phyloP scores from a whole-genome alignment of 2,329 filamentous ascomycete species.

The Aspergillus piperis region DNA sequence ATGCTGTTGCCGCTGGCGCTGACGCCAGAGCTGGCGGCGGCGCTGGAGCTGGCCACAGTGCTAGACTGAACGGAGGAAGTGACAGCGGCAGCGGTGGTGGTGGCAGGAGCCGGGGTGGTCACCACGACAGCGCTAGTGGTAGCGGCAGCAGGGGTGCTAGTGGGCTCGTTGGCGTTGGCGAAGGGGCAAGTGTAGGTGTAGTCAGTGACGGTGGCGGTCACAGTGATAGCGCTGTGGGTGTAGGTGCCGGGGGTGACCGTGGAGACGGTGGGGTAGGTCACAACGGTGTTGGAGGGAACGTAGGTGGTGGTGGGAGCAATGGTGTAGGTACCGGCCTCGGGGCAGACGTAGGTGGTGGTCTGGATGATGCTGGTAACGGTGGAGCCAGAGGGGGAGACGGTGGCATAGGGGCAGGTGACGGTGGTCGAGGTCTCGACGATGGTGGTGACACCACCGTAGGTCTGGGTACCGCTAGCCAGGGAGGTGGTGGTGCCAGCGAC shows the following conservation, averaged over 20 bases:
- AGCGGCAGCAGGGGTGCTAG: constrained; percentile 32
- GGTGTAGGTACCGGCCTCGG: constrained; percentile 72
- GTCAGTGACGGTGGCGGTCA: constrained; percentile 69
- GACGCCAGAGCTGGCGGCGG: constrained; percentile 25
- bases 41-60: constrained; percentile 21
- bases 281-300: constrained; percentile 54
- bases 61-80: constrained; percentile 18
- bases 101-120: constrained; percentile 27
- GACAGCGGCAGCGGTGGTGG: constrained; percentile 21
- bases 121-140: constrained; percentile 24
- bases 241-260: constrained; percentile 71
- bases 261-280: constrained; percentile 66
- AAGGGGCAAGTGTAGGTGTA: constrained; percentile 72
- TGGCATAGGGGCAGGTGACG: constrained; percentile 69
- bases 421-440: constrained; percentile 67
- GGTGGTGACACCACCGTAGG: constrained; percentile 71
- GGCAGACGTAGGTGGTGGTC: constrained; percentile 73
- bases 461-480: constrained; percentile 66
- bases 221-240: constrained; percentile 65
- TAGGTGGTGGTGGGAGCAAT: constrained; percentile 68
- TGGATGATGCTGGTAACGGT: constrained; percentile 67
- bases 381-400: constrained; percentile 58
- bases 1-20: constrained; percentile 54
- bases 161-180: constrained; percentile 45
- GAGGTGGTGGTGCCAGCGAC: constrained; percentile 64